A percentile compares a stretch with the other conserved stretches of the same genome.
Evolutionary conservation across 495 filamentous ascomycete genomes (phyloP).

Genomic region (Aspergillus bertholletiae): DNA sequence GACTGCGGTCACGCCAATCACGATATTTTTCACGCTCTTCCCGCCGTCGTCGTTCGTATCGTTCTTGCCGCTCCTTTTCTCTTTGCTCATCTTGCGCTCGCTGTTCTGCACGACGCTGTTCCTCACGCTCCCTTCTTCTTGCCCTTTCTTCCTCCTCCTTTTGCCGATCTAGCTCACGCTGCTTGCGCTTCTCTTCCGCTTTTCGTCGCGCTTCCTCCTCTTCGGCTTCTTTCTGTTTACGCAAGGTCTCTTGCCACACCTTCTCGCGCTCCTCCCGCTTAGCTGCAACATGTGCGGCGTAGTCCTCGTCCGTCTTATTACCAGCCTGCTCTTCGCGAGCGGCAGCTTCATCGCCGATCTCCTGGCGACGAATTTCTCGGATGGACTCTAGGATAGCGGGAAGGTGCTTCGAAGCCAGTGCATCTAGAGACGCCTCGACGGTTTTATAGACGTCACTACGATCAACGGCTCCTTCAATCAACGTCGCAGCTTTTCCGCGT

Average conservation of each 20-base stretch:
- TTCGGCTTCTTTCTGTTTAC: constrained; percentile 58
- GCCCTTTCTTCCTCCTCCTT: constrained; percentile 57
- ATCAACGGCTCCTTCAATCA: constrained; percentile 85
- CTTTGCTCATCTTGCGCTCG: constrained; percentile 47
- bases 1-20: constrained; percentile 31
- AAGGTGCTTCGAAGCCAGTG: constrained; percentile 62
- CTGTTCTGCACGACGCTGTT: constrained; percentile 55
- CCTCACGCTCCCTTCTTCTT: constrained; percentile 42
- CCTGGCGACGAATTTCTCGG: constrained; percentile 63
- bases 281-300: constrained; percentile 66
- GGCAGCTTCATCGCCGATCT: constrained; percentile 73
- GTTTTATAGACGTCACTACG: constrained; percentile 76
- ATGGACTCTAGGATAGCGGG: constrained; percentile 62
- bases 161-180: constrained; percentile 59
- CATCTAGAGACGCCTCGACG: constrained; percentile 63
- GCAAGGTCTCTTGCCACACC: constrained; percentile 59
- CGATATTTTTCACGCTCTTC: constrained; percentile 40
- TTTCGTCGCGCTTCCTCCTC: constrained; percentile 63
- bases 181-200: constrained; percentile 62
- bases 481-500: constrained; percentile 71
- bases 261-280: constrained; percentile 62
- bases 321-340: constrained; percentile 64
- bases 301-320: constrained; percentile 79
- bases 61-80: constrained; percentile 51
- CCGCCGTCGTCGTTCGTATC: constrained; percentile 45